Conservation (phyloP, 2,329 filamentous ascomycete genomes). For the Ascosphaera pollenicola region DNA sequence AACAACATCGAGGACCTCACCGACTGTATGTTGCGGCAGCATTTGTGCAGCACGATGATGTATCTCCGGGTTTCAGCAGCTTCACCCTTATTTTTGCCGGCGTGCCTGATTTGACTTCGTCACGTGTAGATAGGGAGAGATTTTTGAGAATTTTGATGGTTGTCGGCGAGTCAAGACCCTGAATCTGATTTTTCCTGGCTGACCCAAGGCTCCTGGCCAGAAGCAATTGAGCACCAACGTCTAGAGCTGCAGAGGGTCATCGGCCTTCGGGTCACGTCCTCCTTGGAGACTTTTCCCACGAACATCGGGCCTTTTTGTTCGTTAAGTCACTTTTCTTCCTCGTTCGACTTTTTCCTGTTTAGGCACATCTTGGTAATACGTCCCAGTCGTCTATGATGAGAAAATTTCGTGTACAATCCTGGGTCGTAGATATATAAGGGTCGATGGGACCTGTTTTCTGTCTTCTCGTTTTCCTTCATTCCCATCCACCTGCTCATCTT, state of each 20-base stretch:
- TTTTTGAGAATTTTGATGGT: background rate
- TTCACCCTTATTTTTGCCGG: slow-evolving; percentile 1
- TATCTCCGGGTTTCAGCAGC: background rate
- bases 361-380: background rate
- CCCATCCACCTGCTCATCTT: background rate
- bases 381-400: background rate
- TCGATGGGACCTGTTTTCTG: background rate
- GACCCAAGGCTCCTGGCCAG: background rate
- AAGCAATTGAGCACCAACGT: background rate
- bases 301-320: background rate
- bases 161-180: background rate
- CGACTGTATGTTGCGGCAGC: background rate
- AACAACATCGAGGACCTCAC: background rate
- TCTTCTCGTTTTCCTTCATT: background rate
- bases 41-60: background rate
- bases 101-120: background rate
- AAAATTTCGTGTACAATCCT: background rate
- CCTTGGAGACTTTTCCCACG: background rate
- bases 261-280: background rate
- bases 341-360: slow-evolving; percentile 1
- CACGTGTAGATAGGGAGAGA: background rate
- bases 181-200: background rate
- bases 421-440: slow-evolving; percentile 1
- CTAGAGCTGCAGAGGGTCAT: slow-evolving; percentile 1
- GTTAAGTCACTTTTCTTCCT: background rate